Base-by-base conservation (phyloP, 2,329 filamentous ascomycete species). In the Fusarium albosuccineum region DNA sequence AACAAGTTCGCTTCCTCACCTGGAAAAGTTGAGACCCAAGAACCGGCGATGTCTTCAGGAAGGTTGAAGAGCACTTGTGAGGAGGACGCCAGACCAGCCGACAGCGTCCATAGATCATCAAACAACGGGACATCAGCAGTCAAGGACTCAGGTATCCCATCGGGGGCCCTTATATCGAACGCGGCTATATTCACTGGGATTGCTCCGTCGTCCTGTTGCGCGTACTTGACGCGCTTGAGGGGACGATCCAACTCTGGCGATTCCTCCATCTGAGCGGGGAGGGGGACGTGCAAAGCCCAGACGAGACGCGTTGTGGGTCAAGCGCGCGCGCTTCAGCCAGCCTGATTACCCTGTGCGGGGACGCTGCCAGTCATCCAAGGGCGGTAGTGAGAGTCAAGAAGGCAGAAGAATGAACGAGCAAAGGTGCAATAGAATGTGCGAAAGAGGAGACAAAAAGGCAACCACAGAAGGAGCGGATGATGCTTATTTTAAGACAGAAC, bases 211-310 rank as follows among this genome's bases (percentile, higher is more conserved):
- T 64, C 62, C 57, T 67, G 64, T 42, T 68, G 62, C 45, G 60
- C 64, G 44, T 72, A 73, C 61, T 73, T 75, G 57, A 73, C 62
- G 55, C 73, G 73, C 73, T 75, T 75, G 46, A 61, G 58, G 41
- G 73, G 73, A 57, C 70, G 73, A 52, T 63, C 67, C 56, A 71
- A 69, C 45, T 65, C 73, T 58, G 68, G 59, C 14, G 66, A 67
- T 55, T 66, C 64, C 41, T 69, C 73, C 73, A 75, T 75, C 53
- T 57, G 61, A 65, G 62, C 62, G 58, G 61, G 17, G 17, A 22
- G 17, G 17, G 17, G 17, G 17, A 22, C 17, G 17, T 22, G 17
- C 17, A 22, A 22, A 22, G 17, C 17, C 17, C 17, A 22, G 17
- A 22, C 17, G 17, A 22, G 17, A 22, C 17, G 17, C 17, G 17